Conservation (phyloP, 768 basidiomycete genomes). For the Suillus discolor region DNA sequence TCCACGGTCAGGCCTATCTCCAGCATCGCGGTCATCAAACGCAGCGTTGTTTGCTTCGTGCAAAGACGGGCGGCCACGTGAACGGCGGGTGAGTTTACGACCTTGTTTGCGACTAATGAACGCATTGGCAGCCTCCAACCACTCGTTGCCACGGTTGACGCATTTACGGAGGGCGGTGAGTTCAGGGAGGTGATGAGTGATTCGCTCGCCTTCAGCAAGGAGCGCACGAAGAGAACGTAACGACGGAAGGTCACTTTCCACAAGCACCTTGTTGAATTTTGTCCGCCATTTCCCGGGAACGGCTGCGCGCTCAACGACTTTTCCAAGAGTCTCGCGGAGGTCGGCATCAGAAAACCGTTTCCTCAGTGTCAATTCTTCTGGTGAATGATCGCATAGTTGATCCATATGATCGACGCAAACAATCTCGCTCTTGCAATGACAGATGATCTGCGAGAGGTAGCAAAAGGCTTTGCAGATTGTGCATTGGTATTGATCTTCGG, state of each 20-base stretch:
- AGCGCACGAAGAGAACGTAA: conserved; percentile 79
- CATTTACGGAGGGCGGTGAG: conserved; percentile 73
- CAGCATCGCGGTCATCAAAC: conserved; percentile 49
- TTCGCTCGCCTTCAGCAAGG: conserved; percentile 88
- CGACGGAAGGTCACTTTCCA: conserved; percentile 69
- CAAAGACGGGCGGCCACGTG: conserved; percentile 54
- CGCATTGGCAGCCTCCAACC: conserved; percentile 83
- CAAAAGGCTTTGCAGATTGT: conserved; percentile 90
- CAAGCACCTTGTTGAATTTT: conserved; percentile 67
- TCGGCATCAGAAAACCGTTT: conserved; percentile 83
- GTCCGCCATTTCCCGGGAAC: conserved; percentile 75
- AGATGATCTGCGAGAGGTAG: conserved; percentile 91
- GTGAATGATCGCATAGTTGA: conserved; percentile 69
- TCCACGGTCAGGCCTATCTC: conserved; percentile 70
- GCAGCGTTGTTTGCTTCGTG: conserved; percentile 41
- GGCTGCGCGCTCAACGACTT: conserved; percentile 70
- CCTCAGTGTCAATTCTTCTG: conserved; percentile 62
- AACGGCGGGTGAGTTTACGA: conserved; percentile 71
- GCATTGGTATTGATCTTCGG: conserved; percentile 97
- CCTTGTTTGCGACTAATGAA: conserved; percentile 81
- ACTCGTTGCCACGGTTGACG: conserved; percentile 79
- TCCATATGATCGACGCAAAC: conserved; percentile 86
- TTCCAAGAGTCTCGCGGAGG: conserved; percentile 63
- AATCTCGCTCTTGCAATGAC: conserved; percentile 75
- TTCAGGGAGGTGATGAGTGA: conserved; percentile 74